Conservation (phyloP, 2,329 filamentous ascomycete genomes). For the Chrysosphaeria jannelii region DNA sequence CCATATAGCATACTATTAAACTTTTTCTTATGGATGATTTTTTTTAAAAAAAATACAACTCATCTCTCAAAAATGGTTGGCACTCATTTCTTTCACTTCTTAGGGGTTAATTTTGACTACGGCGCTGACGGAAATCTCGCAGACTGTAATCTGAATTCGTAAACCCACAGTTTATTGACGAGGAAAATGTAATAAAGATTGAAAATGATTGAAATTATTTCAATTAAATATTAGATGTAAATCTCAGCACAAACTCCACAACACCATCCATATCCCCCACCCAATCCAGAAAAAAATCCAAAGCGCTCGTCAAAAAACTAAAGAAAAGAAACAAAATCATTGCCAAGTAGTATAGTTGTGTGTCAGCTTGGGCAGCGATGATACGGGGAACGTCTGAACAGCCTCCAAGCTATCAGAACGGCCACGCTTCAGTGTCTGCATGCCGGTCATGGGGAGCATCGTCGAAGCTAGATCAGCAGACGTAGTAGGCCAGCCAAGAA, state of each 20-base stretch:
- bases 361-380: conserved; percentile 4
- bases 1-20: too few relatives aligned
- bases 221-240: neutral
- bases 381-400: conserved; percentile 4
- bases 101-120: too few relatives aligned
- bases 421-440: conserved; percentile 8
- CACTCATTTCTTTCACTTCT: too few relatives aligned
- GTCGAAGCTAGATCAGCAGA: conserved; percentile 2
- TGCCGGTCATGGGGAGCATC: conserved; percentile 1
- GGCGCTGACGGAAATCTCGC: too few relatives aligned
- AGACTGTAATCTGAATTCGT: too few relatives aligned
- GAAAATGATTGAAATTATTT: too few relatives aligned
- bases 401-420: conserved; percentile 8
- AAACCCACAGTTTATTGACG: too few relatives aligned
- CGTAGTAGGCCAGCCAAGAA: too few relatives aligned
- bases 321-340: conserved; percentile 1
- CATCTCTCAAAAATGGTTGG: too few relatives aligned
- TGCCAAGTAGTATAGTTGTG: conserved; percentile 3
- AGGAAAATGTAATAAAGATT: too few relatives aligned
- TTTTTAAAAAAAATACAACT: too few relatives aligned
- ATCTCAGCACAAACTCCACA: neutral
- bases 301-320: neutral
- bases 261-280: neutral
- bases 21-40: too few relatives aligned
- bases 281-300: conserved; percentile 2